These are phyloP conservation scores for Alternaria sp. DNA, from an alignment of 2,329 filamentous ascomycete genomes.

Conservation along the genomic window DNA sequence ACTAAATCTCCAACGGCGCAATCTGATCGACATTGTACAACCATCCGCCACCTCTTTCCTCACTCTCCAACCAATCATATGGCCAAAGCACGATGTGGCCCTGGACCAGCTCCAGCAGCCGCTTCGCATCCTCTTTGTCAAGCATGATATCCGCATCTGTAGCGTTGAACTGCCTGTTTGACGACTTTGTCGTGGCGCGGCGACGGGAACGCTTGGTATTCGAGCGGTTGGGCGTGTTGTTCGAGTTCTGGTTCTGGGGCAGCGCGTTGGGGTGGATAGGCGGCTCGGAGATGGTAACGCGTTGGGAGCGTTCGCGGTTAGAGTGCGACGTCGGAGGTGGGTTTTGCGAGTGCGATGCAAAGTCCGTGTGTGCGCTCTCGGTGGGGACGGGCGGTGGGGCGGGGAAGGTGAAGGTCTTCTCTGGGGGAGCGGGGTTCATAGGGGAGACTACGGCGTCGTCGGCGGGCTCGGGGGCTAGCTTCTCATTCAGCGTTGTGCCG, in stretches of 20 bases:
- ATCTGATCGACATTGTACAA: slow-evolving; percentile 95
- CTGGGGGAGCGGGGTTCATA: slow-evolving; percentile 28
- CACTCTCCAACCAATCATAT: slow-evolving; percentile 85
- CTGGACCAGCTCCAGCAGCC: slow-evolving; percentile 80
- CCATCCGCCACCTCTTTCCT: slow-evolving; percentile 95
- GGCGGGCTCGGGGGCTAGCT: slow-evolving; percentile 30
- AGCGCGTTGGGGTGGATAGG: slow-evolving; percentile 6
- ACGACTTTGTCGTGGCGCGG: slow-evolving; percentile 73
- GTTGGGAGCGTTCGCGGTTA: slow-evolving; percentile 34
- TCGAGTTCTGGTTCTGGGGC: background rate
- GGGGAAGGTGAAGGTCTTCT: slow-evolving; percentile 39
- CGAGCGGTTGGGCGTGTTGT: slow-evolving; percentile 17
- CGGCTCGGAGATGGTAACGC: slow-evolving; percentile 47
- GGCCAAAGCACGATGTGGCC: slow-evolving; percentile 91
- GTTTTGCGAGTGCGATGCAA: slow-evolving; percentile 8
- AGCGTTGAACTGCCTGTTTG: slow-evolving; percentile 67
- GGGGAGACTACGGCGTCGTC: slow-evolving; percentile 42
- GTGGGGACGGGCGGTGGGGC: slow-evolving; percentile 43
- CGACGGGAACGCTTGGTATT: slow-evolving; percentile 58
- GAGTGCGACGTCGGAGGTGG: slow-evolving; percentile 10
- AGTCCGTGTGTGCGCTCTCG: slow-evolving; percentile 9
- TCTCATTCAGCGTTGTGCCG: slow-evolving; percentile 41
- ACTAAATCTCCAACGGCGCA: slow-evolving; percentile 93
- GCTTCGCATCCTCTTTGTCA: slow-evolving; percentile 76
- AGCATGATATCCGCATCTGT: slow-evolving; percentile 73